A percentile compares a stretch with the other conserved stretches of the same genome.
These are phyloP conservation scores for Athelia sp. DNA, from an alignment of 1,284 basidiomycete species.

Conservation along the genomic window DNA sequence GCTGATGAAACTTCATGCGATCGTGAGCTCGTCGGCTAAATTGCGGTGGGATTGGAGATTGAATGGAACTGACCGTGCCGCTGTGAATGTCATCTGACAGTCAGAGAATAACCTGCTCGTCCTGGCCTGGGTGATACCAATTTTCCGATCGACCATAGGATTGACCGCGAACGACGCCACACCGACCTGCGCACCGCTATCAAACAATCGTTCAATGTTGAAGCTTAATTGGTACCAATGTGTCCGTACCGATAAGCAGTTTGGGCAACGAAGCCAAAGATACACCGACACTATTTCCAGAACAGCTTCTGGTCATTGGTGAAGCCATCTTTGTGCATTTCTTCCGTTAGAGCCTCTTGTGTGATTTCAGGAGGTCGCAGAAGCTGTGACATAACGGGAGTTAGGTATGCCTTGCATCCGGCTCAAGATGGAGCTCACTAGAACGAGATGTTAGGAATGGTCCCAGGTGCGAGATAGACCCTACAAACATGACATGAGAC, in stretches of 20 bases:
- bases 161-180: constrained; percentile 73
- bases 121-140: constrained; percentile 45
- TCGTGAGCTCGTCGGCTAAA: not conserved
- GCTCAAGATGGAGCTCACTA: constrained; percentile 34
- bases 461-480: constrained; percentile 74
- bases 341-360: constrained; percentile 55
- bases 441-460: constrained; percentile 64
- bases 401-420: not conserved
- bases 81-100: constrained; percentile 70
- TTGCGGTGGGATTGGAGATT: not conserved
- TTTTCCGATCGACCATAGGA: constrained; percentile 59
- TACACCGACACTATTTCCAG: constrained; percentile 66
- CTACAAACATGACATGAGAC: constrained; percentile 21
- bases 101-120: constrained; percentile 68
- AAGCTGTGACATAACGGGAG: constrained; percentile 36
- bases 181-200: constrained; percentile 67
- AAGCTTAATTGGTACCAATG: constrained; percentile 1
- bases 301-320: constrained; percentile 50
- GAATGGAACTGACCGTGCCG: constrained; percentile 42
- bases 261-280: constrained; percentile 72
- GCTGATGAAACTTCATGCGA: constrained; percentile 48
- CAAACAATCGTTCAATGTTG: constrained; percentile 3
- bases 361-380: constrained; percentile 74
- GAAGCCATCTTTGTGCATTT: constrained; percentile 41
- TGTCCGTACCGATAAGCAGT: constrained; percentile 56